Evolutionary conservation across 1,139 yeast species (phyloP).

Genomic region (Yamadazyma jaroonii): DNA sequence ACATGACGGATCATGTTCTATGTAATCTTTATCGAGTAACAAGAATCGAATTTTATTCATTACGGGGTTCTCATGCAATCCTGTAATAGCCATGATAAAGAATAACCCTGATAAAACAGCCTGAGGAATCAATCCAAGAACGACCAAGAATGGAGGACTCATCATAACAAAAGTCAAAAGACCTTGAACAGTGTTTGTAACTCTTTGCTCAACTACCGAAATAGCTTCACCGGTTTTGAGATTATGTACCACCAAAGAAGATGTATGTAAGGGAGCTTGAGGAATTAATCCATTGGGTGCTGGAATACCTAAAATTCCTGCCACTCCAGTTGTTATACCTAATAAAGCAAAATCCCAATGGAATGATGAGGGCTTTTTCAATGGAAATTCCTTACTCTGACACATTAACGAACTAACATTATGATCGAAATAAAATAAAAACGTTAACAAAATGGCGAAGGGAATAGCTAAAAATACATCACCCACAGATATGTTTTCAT

Average conservation of each 20-base stretch:
- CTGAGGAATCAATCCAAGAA: constrained; percentile 87
- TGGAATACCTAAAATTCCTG: constrained; percentile 88
- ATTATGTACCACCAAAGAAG: constrained; percentile 65
- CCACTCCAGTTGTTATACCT: constrained; percentile 81
- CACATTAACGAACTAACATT: constrained; percentile 92
- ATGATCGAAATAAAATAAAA: constrained; percentile 89
- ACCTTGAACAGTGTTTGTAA: constrained; percentile 84
- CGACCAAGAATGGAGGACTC: constrained; percentile 81
- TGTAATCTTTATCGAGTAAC: constrained; percentile 55
- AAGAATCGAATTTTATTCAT: constrained; percentile 61
- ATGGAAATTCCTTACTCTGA: constrained; percentile 76
- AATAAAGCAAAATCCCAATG: constrained; percentile 89
- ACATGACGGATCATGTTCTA: constrained; percentile 32
- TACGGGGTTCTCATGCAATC: constrained; percentile 66
- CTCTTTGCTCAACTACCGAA: constrained; percentile 83
- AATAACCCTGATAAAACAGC: constrained; percentile 90
- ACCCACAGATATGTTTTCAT: constrained; percentile 56
- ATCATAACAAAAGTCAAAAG: constrained; percentile 79
- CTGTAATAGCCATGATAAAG: constrained; percentile 88
- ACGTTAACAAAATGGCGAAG: constrained; percentile 80
- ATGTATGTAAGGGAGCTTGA: constrained; percentile 93
- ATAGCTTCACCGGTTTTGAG: constrained; percentile 38
- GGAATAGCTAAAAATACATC: constrained; percentile 89
- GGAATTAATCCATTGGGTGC: constrained; percentile 97
- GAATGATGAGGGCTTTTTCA: constrained; percentile 82